A percentile compares a stretch with the other conserved stretches of the same genome.
These are phyloP conservation scores for Fusarium sp. DNA, from an alignment of 2,329 filamentous ascomycete genomes.

Conservation along the genomic window DNA sequence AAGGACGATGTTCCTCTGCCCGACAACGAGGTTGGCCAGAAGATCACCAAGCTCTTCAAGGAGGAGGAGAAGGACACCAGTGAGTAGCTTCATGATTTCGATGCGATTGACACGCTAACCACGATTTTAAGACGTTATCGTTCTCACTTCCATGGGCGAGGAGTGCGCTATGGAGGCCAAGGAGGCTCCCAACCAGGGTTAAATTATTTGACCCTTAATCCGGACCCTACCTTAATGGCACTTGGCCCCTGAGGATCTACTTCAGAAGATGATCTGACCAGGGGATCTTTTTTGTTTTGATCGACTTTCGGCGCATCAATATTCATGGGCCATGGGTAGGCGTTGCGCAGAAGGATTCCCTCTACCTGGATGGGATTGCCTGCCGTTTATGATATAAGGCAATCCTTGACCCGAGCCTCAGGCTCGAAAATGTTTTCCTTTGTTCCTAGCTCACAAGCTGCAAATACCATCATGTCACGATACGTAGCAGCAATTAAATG, in stretches of 20 bases:
- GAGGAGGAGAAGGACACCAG: constrained; percentile 92
- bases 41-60: constrained; percentile 84
- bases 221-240: constrained; percentile 44
- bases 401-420: constrained; percentile 39
- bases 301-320: constrained; percentile 53
- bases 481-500: constrained; percentile 50
- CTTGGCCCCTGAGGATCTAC: constrained; percentile 44
- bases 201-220: constrained; percentile 39
- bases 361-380: constrained; percentile 60
- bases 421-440: constrained; percentile 52
- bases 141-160: constrained; percentile 97
- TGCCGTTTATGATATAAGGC: constrained; percentile 51
- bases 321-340: constrained; percentile 56
- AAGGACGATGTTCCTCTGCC: constrained; percentile 97
- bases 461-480: constrained; percentile 48
- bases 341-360: constrained; percentile 55
- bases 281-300: constrained; percentile 50
- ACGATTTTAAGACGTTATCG: constrained; percentile 79
- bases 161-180: constrained; percentile 93
- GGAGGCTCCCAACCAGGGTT: constrained; percentile 75
- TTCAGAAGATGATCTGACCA: constrained; percentile 41
- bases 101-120: constrained; percentile 21
- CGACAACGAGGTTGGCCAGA: constrained; percentile 87
- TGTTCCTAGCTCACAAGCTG: constrained; percentile 53
- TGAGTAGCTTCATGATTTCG: constrained; percentile 64